A percentile compares a stretch with the other conserved stretches of the same genome.
These are phyloP conservation scores for Pleomassaria siparia DNA, from an alignment of 2,329 filamentous ascomycete genomes.

Conservation along the genomic window DNA sequence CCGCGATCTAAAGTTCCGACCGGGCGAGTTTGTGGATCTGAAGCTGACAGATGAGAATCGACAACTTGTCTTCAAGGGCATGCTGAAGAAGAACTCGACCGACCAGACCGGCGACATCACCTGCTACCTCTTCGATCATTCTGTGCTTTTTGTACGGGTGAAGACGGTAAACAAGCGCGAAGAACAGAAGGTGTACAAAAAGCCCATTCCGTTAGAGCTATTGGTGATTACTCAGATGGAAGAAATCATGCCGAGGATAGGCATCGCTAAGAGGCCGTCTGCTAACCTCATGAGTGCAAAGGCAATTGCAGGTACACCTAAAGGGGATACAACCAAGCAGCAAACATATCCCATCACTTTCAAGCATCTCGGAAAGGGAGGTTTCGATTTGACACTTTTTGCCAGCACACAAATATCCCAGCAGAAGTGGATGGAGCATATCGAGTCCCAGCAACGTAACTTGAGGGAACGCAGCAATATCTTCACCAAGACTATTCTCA, in stretches of 20 bases:
- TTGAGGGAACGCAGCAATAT: constrained; percentile 75
- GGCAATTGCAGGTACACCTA: constrained; percentile 51
- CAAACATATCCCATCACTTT: constrained; percentile 96
- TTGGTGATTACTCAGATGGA: constrained; percentile 97
- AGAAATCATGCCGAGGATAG: constrained; percentile 80
- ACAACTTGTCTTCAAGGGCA: constrained; percentile 91
- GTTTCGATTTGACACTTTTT: constrained; percentile 88
- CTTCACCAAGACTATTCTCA: constrained; percentile 68
- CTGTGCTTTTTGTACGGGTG: constrained; percentile 84
- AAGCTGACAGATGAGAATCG: constrained; percentile 92
- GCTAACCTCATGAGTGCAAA: constrained; percentile 66
- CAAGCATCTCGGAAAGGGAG: constrained; percentile 90
- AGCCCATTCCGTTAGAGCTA: constrained; percentile 91
- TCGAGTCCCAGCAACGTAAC: constrained; percentile 85
- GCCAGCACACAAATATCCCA: constrained; percentile 82
- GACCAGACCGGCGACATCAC: constrained; percentile 83
- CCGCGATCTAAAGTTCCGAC: constrained; percentile 85
- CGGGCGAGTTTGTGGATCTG: constrained; percentile 87
- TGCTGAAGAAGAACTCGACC: constrained; percentile 87
- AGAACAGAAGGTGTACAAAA: constrained; percentile 91
- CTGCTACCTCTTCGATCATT: constrained; percentile 94
- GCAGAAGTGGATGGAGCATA: constrained; percentile 96
- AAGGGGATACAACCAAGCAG: constrained; percentile 48
- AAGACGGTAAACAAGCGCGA: constrained; percentile 93
- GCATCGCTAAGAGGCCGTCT: constrained; percentile 81